These are phyloP conservation scores for Cucurbitaria berberidis DNA, from an alignment of 2,329 filamentous ascomycete genomes.

Conservation along the genomic window DNA sequence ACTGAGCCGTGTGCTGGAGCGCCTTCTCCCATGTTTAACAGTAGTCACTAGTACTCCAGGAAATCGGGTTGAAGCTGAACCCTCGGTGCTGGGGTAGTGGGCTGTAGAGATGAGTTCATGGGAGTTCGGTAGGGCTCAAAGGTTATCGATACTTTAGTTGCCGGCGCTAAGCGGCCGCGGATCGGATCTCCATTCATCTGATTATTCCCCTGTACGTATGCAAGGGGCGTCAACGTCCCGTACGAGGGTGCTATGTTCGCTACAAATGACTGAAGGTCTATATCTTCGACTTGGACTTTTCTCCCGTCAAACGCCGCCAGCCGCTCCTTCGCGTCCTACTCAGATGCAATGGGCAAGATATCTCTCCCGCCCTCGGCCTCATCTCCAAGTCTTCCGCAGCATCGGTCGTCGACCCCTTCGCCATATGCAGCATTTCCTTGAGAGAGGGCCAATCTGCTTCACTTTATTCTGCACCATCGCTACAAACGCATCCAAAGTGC, in stretches of 20 bases:
- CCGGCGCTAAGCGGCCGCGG: constrained; percentile 28
- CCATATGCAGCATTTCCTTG: constrained; percentile 19
- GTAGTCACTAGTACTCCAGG: neutral
- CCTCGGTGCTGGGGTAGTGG: neutral
- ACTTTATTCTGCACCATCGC: constrained; percentile 18
- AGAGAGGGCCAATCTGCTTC: constrained; percentile 20
- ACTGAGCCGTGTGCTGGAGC: constrained; percentile 65
- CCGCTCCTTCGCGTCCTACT: constrained; percentile 18
- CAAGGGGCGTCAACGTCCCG: neutral
- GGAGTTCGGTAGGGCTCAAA: constrained; percentile 2
- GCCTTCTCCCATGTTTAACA: constrained; percentile 51
- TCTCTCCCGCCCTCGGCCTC: constrained; percentile 18
- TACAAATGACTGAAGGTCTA: neutral
- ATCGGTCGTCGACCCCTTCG: constrained; percentile 18
- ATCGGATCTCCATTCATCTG: constrained; percentile 2
- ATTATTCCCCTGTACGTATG: neutral
- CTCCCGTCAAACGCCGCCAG: constrained; percentile 17
- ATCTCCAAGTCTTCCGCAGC: constrained; percentile 13
- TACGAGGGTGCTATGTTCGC: neutral
- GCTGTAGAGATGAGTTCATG: constrained; percentile 8
- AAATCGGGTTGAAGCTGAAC: neutral
- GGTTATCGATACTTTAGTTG: neutral
- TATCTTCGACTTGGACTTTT: constrained; percentile 11
- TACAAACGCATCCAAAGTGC: constrained; percentile 12
- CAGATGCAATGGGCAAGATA: constrained; percentile 17